Conservation (phyloP, 1,139 yeast species). For the Kodamaea sp. region DNA sequence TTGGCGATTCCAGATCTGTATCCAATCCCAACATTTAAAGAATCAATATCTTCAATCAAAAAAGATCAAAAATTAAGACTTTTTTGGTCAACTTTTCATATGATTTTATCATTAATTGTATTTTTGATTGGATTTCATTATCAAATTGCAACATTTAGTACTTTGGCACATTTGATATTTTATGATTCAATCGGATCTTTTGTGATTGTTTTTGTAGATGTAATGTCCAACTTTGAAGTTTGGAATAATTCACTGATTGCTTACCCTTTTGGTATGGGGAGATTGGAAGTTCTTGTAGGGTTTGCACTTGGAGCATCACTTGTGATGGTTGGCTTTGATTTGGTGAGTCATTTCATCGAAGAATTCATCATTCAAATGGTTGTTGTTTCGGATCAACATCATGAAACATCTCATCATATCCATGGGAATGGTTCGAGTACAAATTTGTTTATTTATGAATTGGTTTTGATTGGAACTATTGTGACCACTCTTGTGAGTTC, state of each 20-base stretch:
- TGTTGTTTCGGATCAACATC: constrained; percentile 24
- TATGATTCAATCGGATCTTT: constrained; percentile 83
- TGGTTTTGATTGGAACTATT: constrained; percentile 25
- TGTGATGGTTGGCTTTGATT: constrained; percentile 86
- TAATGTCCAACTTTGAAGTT: constrained; percentile 84
- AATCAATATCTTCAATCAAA: constrained; percentile 55
- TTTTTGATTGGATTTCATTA: constrained; percentile 59
- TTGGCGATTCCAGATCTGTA: constrained; percentile 70
- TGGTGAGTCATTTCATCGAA: constrained; percentile 79
- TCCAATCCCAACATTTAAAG: constrained; percentile 72
- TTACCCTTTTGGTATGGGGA: constrained; percentile 87
- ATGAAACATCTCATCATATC: constrained; percentile 47
- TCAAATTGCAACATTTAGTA: constrained; percentile 61
- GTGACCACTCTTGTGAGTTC: constrained; percentile 37
- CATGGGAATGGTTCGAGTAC: constrained; percentile 40
- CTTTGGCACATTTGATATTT: constrained; percentile 81
- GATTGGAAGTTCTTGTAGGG: constrained; percentile 82
- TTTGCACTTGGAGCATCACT: constrained; percentile 83
- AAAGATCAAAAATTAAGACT: constrained; percentile 54
- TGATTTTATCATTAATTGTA: constrained; percentile 50
- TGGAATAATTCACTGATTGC: constrained; percentile 84
- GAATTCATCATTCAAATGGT: constrained; percentile 57
- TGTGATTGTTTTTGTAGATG: constrained; percentile 66
- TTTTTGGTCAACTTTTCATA: constrained; percentile 64
- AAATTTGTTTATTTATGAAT: constrained; percentile 33